Evolutionary conservation across 371 early-diverging fungal species (phyloP), one percentile per base, ranked within the genome.

Genomic region (Mucor circinelloides): DNA sequence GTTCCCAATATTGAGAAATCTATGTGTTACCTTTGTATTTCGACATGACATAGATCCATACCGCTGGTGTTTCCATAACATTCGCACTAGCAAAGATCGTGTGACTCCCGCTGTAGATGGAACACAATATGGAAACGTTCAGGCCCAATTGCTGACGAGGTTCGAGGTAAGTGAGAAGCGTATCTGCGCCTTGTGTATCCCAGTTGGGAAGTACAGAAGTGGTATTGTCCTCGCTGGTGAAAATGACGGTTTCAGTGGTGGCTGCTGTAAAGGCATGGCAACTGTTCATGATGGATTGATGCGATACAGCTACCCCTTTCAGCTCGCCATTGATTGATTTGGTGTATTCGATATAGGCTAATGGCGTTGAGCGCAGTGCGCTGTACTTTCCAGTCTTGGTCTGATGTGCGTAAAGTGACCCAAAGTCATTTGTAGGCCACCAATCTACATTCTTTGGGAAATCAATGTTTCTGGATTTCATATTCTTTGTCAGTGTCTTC

Each of bases 281-380:
- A 50, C 90, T 89, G 23, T 83, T 75, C 70, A 94, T 84, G 15
- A 94, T 81, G 2, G 90, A 82, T 32, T 87, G 81, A 68, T 94
- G 94, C 21, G 90, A 88, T 30, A 94, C 79, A 25, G 87, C 87
- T 7, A 93, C 89, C 7, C 94, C 95, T 73, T 93, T 93, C 15
- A 93, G 74, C 68, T 91, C 91, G 28, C 94, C 93, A 61, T 85
- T 88, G 6, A 89, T 83, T 54, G 90, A 88, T 61, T 93, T 94
- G 61, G 87, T 85, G 61, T 87, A 94, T 71, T 93, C 94, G 23
- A 94, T 86, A 64, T 93, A 94, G 6, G 95, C 95, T 38, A 92
- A 69, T 31, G 93, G 91, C 6, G 81, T 71, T 1, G 68, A 36
- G 0, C 40, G 46, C 19, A 76, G 54, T 1, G 78, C 69, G 1